A percentile compares a stretch with the other conserved stretches of the same genome.
Conservation (phyloP, 2,329 filamentous ascomycete genomes). For the Trichophyton benhamiae region DNA sequence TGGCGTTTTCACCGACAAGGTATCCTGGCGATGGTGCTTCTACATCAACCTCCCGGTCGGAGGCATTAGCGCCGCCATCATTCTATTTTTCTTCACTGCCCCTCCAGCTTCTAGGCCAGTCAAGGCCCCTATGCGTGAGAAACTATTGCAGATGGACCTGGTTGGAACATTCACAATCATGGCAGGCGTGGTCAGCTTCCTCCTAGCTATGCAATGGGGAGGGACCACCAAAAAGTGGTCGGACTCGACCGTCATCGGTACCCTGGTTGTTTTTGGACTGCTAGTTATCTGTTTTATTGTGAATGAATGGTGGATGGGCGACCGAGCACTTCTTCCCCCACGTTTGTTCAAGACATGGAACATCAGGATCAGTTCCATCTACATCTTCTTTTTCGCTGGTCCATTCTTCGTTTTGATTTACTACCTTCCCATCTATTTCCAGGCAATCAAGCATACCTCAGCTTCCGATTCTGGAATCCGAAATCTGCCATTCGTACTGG, state of each 20-base stretch:
- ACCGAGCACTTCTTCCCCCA: slow-evolving; percentile 21
- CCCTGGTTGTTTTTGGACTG: slow-evolving; percentile 16
- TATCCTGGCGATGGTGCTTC: slow-evolving; percentile 19
- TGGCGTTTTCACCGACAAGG: slow-evolving; percentile 13
- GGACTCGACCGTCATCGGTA: slow-evolving; percentile 16
- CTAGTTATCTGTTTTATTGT: slow-evolving; percentile 15
- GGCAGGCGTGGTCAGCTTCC: slow-evolving; percentile 17
- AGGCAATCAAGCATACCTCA: slow-evolving; percentile 31
- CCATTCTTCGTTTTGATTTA: slow-evolving; percentile 12
- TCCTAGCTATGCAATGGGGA: slow-evolving; percentile 21
- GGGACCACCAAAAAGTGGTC: slow-evolving; percentile 18
- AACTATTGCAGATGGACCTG: slow-evolving; percentile 18
- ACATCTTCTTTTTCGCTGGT: slow-evolving; percentile 9
- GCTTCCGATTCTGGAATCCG: slow-evolving; percentile 27
- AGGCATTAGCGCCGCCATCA: slow-evolving; percentile 7
- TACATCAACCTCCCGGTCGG: slow-evolving; percentile 25
- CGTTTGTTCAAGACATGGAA: slow-evolving; percentile 16
- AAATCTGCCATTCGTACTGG: slow-evolving; percentile 28
- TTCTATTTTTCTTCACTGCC: slow-evolving; percentile 14
- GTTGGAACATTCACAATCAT: slow-evolving; percentile 17
- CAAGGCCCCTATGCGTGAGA: slow-evolving; percentile 11
- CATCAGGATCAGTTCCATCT: slow-evolving; percentile 4
- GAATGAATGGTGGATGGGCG: slow-evolving; percentile 10
- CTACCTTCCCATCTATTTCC: slow-evolving; percentile 29
- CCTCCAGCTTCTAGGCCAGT: slow-evolving; percentile 10